Evolutionary conservation across 2,329 filamentous ascomycete species (phyloP).

Genomic region (Botrytis pseudocinerea): DNA sequence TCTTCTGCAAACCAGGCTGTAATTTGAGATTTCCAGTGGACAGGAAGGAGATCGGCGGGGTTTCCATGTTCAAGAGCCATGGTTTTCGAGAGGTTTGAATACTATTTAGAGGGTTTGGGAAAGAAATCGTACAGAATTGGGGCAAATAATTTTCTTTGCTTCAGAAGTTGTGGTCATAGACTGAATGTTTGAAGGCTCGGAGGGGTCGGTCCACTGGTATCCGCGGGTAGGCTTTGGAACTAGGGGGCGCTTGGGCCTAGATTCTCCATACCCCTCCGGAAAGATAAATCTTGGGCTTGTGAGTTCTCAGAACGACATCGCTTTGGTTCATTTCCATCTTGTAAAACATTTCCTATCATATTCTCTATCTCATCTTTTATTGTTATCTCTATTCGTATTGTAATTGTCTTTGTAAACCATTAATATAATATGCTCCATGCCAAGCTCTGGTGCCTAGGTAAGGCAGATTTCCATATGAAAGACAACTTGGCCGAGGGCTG

Average conservation of each 20-base stretch:
- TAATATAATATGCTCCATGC: neutral
- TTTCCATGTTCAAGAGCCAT: slow-evolving; percentile 51
- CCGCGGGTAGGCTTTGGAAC: neutral
- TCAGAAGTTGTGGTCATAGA: neutral
- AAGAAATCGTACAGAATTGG: neutral
- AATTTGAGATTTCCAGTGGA: slow-evolving; percentile 79
- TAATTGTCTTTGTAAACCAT: neutral
- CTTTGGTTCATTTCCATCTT: neutral
- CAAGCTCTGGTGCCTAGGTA: neutral
- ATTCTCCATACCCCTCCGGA: neutral
- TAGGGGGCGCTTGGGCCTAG: neutral
- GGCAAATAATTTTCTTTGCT: neutral
- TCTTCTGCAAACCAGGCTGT: slow-evolving; percentile 91
- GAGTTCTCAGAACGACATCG: neutral
- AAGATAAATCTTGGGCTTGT: neutral
- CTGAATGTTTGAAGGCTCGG: neutral
- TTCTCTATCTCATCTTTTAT: no score
- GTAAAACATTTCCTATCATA: neutral
- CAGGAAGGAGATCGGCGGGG: slow-evolving; percentile 74
- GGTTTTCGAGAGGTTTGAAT: neutral
- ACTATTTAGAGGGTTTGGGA: neutral
- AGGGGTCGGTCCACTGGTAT: slow-evolving; percentile 6
- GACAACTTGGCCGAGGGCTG: no score
- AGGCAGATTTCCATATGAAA: neutral
- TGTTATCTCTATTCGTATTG: neutral